These are phyloP conservation scores for Groenewaldozyma tartarivorans DNA, from an alignment of 805 yeast genomes.

Conservation along the genomic window DNA sequence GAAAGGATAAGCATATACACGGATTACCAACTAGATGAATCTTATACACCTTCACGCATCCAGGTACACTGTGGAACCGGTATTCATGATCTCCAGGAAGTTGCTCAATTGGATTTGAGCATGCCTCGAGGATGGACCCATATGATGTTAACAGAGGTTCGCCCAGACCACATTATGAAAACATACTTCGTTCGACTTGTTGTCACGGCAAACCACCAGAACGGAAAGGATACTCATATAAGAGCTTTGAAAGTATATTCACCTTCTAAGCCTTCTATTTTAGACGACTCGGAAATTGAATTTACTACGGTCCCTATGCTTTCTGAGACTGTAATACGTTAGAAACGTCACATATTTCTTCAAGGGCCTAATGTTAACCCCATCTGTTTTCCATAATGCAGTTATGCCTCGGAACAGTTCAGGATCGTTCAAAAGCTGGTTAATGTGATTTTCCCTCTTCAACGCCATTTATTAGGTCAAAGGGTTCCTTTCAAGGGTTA, in stretches of 20 bases:
- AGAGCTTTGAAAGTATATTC: constrained; percentile 60
- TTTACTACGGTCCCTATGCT: constrained; percentile 22
- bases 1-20: constrained; percentile 62
- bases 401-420: no score
- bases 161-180: constrained; percentile 44
- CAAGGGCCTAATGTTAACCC: no score
- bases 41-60: constrained; percentile 78
- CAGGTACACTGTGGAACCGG: constrained; percentile 67
- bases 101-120: constrained; percentile 45
- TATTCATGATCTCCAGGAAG: constrained; percentile 65
- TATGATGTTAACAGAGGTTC: constrained; percentile 45
- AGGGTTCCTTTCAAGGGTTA: no score
- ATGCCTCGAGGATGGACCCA: constrained; percentile 77
- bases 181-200: constrained; percentile 55
- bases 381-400: no score
- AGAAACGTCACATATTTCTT: background rate
- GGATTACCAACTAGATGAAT: constrained; percentile 68
- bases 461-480: no score
- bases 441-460: no score
- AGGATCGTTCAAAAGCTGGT: no score
- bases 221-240: constrained; percentile 91
- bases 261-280: background rate
- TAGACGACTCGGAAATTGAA: constrained; percentile 17
- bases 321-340: constrained; percentile 16
- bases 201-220: constrained; percentile 76